Evolutionary conservation across 345 rosid species (phyloP).

Genomic region (Microthlaspi erraticum): DNA sequence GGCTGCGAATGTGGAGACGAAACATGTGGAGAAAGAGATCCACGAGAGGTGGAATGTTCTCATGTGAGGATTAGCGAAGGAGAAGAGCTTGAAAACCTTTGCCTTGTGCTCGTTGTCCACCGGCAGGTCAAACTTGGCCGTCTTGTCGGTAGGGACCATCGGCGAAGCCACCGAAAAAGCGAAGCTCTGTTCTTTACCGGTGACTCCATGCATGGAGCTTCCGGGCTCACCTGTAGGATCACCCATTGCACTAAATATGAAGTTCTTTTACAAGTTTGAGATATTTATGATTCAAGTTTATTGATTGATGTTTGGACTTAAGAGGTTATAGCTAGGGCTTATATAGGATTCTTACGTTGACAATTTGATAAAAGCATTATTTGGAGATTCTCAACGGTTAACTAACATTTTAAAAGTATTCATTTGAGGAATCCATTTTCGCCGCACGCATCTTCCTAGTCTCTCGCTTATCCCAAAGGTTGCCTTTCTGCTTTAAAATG

Average conservation of each 20-base stretch:
- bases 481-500: neutral
- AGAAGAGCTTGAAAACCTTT: constrained; percentile 60
- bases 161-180: constrained; percentile 70
- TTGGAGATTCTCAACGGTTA: constrained; percentile 51
- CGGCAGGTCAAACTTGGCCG: constrained; percentile 63
- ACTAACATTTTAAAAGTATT: constrained; percentile 19
- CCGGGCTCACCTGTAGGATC: constrained; percentile 54
- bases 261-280: constrained; percentile 12
- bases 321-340: neutral
- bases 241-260: constrained; percentile 7
- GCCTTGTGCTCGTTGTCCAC: constrained; percentile 80
- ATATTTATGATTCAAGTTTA: neutral
- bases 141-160: constrained; percentile 52
- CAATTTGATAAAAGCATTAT: constrained; percentile 13
- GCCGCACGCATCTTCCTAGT: constrained; percentile 42
- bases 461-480: constrained; percentile 41
- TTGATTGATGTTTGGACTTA: constrained; percentile 24
- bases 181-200: constrained; percentile 61
- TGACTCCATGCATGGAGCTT: constrained; percentile 73
- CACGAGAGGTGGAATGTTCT: constrained; percentile 83
- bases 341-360: constrained; percentile 31
- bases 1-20: constrained; percentile 82
- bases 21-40: constrained; percentile 81
- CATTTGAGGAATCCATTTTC: constrained; percentile 37
- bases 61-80: constrained; percentile 77